Base-by-base conservation (phyloP, 495 filamentous ascomycete species). In the Chaetomium fimeti region DNA sequence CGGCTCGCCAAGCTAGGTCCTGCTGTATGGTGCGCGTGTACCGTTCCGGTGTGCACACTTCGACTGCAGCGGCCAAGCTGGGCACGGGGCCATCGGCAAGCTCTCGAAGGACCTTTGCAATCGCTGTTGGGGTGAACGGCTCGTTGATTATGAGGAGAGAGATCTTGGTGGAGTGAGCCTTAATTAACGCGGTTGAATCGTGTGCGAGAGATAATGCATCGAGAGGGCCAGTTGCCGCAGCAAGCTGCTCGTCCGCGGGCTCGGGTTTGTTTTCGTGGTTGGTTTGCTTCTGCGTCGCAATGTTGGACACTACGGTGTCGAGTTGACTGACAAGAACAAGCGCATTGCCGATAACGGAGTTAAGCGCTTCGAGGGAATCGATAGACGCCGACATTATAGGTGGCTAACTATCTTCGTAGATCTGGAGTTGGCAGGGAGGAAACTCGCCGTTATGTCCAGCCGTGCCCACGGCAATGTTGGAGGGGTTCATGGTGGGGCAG, bases 151-250 rank as follows among this genome's bases (percentile, higher is more conserved):
- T 83, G 2, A 97, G 83, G 18, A 97, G 86, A 0, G 89, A 91
- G 27, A 97, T 82, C 57, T 94, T 95, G 38, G 92, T 97, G 7
- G 87, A 84, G 69, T 96, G 91, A 0, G 92, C 89, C 70, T 83
- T 86, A 52, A 97, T 84, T 5, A 91, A 79, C 25, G 78, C 80
- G 1, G 89, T 82, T 1, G 87, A 82, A 68, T 87, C 84, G 66
- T 83, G 81, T 22, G 92, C 85, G 60, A 93, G 79, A 29, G 75
- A 68, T 25, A 73, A 80, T 65, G 69, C 91, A 57, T 81, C 77
- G 48, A 79, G 51, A 0, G 73, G 2, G n/a, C 28, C 24, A 27
- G 20, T 29, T 48, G 22, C 57, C 15, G 63, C 49, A 16, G 61
- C 36, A 40, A 54, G 49, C 12, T 48, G 43, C 24, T 54, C 20